Percentiles rank a stretch among this genome's conserved stretches.
These are phyloP conservation scores for Talaromyces thailandensis DNA, from an alignment of 495 filamentous ascomycete species.

Conservation along the genomic window DNA sequence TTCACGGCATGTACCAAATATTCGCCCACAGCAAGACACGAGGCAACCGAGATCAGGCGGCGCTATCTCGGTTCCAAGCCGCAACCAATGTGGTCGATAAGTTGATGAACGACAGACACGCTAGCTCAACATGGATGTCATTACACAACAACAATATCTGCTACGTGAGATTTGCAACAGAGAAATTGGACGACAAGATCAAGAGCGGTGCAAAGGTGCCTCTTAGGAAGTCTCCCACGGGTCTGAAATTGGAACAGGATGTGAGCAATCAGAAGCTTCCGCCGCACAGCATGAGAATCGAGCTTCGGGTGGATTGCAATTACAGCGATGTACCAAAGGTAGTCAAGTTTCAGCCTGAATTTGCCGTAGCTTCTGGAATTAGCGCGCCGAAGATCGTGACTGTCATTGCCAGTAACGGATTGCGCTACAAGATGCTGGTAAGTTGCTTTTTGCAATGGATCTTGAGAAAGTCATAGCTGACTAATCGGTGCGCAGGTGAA, in stretches of 20 bases:
- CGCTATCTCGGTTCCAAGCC: conserved; percentile 61
- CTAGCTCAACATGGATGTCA: conserved; percentile 47
- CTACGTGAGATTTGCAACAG: conserved; percentile 66
- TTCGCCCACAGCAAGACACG: conserved; percentile 67
- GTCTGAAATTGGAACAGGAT: conserved; percentile 45
- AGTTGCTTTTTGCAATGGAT: conserved; percentile 12
- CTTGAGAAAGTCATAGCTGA: not conserved
- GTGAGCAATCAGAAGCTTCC: conserved; percentile 57
- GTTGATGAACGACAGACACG: conserved; percentile 42
- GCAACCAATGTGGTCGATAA: conserved; percentile 55
- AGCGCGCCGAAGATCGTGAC: conserved; percentile 89
- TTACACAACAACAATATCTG: conserved; percentile 63
- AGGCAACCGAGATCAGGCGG: conserved; percentile 59
- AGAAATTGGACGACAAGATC: conserved; percentile 49
- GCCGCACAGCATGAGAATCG: conserved; percentile 81
- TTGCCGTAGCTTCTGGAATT: conserved; percentile 80
- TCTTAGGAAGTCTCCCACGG: conserved; percentile 50
- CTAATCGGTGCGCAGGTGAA: conserved; percentile 52
- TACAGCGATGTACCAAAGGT: conserved; percentile 71
- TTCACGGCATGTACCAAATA: conserved; percentile 94
- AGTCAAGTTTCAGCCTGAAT: conserved; percentile 53
- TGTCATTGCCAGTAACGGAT: conserved; percentile 64
- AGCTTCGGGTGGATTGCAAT: conserved; percentile 60
- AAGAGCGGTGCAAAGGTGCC: conserved; percentile 57
- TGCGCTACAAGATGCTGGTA: conserved; percentile 76